phyloP scores from a whole-genome alignment of 306 rosid genomes.

The Rosa multiflora region DNA sequence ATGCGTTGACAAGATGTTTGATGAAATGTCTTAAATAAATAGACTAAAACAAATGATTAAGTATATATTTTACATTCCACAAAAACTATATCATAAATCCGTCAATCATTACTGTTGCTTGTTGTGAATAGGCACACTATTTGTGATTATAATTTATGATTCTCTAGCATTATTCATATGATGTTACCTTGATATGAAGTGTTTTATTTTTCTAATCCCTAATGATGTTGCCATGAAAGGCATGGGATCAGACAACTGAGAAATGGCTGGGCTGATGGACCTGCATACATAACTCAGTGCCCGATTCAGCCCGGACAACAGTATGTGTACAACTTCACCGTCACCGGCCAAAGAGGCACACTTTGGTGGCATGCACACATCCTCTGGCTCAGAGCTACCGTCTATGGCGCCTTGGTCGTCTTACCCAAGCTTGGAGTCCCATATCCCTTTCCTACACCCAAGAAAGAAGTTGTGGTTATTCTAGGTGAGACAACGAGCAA shows the following conservation, averaged over 20 bases:
- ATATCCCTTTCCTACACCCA: slow-evolving; percentile 80
- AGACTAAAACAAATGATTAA: rapidly evolving
- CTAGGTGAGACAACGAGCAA: slow-evolving; percentile 42
- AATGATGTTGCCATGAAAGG: slow-evolving; percentile 33
- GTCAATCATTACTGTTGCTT: not conserved
- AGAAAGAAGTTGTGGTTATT: slow-evolving; percentile 54
- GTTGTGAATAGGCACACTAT: not conserved
- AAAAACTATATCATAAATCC: not conserved
- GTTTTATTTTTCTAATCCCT: not conserved
- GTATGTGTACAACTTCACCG: slow-evolving; percentile 66
- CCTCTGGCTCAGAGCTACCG: slow-evolving; percentile 83
- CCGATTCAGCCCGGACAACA: slow-evolving; percentile 74
- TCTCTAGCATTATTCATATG: not conserved
- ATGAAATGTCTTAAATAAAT: not conserved
- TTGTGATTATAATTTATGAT: not conserved
- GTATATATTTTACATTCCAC: not conserved
- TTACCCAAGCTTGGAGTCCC: slow-evolving; percentile 86
- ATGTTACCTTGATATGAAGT: not conserved
- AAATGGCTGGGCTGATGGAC: slow-evolving; percentile 93
- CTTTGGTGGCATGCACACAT: slow-evolving; percentile 93
- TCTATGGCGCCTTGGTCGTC: slow-evolving; percentile 79
- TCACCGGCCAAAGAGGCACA: slow-evolving; percentile 90
- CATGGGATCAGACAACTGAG: slow-evolving; percentile 76
- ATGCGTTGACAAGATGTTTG: not conserved
- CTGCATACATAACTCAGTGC: slow-evolving; percentile 87